Base-by-base conservation (phyloP, 1,139 yeast species). In the Candida glucosophila region DNA sequence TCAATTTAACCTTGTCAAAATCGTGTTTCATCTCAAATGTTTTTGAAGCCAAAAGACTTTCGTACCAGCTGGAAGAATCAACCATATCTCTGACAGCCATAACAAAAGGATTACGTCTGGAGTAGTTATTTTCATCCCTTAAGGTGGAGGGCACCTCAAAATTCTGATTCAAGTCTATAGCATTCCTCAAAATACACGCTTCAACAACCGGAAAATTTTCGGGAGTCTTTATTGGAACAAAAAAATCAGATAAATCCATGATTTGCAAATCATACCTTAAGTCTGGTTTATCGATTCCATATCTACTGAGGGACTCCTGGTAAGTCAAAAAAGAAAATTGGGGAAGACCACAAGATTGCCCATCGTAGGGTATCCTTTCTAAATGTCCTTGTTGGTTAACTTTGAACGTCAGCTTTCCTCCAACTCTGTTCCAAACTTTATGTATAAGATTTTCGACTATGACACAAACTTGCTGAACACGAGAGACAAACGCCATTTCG, bases 261-360 rank as follows among this genome's bases (percentile, higher is more conserved):
- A 88, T 71, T 19, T 61, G 50, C 22, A 83, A 41, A 5, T 56
- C 50, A 0, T 80, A 77, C 33, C 96, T 63, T 37, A 90, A 52
- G 48, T 90, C 97, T 0, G 99, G 99, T 49, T 90, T 90, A 47
- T 90, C 99, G 28, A 88, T 82, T 14, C 99, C 99, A 44, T 73
- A 90, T 14, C 56, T 58, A 2, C 69, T 47, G 50, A 92, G 65
- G 0, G 88, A 95, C 6, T 82, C 80, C 2, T 49, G 40, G 42
- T 90, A 90, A 2, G 71, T 57, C 33, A 86, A 42, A 30, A 64
- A 65, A 1, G 62, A 50, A 29, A 79, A 61, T 3, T 60, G 61
- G 7, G 52, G 37, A 6, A 29, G 31, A 26, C 29, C 42, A 20
- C 26, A 36, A 29, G 35, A 31, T 3, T 47, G 49, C 6, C 10